Conservation (phyloP, 805 yeast genomes). For the Candida piceae region DNA sequence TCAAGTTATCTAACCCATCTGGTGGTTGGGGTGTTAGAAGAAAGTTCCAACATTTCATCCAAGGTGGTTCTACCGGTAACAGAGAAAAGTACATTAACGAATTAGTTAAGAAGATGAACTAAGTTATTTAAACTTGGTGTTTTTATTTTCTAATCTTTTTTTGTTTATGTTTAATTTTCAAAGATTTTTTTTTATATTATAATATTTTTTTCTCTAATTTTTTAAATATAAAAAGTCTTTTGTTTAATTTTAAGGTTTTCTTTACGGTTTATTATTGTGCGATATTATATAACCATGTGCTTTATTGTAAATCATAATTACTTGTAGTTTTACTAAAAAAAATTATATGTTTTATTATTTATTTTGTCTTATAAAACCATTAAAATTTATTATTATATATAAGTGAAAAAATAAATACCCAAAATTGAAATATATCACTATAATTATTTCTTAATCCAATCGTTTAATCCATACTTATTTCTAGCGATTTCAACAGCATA, state of each 20-base stretch:
- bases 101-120: slow-evolving; percentile 91
- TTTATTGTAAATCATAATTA: too few species aligned
- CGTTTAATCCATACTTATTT: slow-evolving; percentile 85
- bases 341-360: too few species aligned
- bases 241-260: neutral
- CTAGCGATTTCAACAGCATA: slow-evolving; percentile 93
- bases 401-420: neutral
- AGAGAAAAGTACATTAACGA: slow-evolving; percentile 94
- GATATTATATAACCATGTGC: neutral
- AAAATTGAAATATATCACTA: neutral
- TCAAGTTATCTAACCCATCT: slow-evolving; percentile 92
- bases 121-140: slow-evolving; percentile 31
- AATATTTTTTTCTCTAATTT: neutral
- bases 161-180: neutral
- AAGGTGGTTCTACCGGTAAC: slow-evolving; percentile 99
- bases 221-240: neutral
- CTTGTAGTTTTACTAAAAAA: too few species aligned
- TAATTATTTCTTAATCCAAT: slow-evolving; percentile 59
- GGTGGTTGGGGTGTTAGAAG: slow-evolving; percentile 98
- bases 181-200: neutral
- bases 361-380: neutral
- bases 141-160: slow-evolving; percentile 1
- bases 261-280: neutral
- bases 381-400: neutral
- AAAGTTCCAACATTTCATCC: slow-evolving; percentile 95